These are phyloP conservation scores for Citrus inodora DNA, from an alignment of 345 rosid species.

Conservation along the genomic window DNA sequence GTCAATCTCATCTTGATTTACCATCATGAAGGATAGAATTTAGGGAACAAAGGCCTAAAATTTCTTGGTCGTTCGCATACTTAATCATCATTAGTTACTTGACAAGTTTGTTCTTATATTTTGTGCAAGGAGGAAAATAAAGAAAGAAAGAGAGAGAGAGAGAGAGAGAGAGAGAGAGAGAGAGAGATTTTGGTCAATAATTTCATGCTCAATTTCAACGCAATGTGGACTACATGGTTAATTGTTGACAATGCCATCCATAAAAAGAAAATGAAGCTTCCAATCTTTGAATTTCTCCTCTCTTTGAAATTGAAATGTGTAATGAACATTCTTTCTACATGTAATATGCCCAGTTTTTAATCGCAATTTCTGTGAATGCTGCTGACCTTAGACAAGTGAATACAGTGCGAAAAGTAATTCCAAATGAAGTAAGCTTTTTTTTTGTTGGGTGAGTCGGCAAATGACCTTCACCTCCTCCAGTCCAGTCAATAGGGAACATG, in stretches of 20 bases:
- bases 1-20: neutral
- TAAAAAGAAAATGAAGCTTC: neutral
- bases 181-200: neutral
- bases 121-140: too few relatives aligned
- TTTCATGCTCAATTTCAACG: neutral
- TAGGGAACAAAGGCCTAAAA: neutral
- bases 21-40: neutral
- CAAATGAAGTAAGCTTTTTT: neutral
- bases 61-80: neutral
- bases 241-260: neutral
- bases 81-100: too few relatives aligned
- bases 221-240: neutral
- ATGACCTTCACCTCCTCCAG: neutral
- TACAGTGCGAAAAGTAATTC: neutral
- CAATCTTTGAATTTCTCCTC: neutral
- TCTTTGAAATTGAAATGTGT: neutral
- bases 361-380: neutral
- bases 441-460: neutral
- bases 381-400: neutral
- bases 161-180: neutral
- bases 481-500: constrained; percentile 1
- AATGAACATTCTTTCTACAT: neutral
- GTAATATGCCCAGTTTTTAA: neutral
- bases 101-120: too few relatives aligned
- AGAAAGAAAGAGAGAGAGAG: neutral